Conservation (phyloP, 257 asterid species). For the Gentiana straminea region DNA sequence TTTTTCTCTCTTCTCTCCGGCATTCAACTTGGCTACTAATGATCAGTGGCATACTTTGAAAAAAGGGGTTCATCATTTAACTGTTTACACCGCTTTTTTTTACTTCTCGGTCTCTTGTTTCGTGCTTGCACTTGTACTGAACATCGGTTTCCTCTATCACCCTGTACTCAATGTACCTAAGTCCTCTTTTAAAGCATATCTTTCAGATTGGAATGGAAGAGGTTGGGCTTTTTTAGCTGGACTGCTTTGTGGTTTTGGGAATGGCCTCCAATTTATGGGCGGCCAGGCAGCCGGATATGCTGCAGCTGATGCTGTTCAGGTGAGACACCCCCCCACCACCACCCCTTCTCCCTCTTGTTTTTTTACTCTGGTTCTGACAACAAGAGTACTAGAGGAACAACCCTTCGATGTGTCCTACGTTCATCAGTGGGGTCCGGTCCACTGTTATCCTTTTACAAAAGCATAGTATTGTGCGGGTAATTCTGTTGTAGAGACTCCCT, state of each 20-base stretch:
- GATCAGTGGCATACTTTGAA: constrained; percentile 76
- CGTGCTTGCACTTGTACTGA: constrained; percentile 52
- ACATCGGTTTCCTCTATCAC: constrained; percentile 53
- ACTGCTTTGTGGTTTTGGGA: constrained; percentile 82
- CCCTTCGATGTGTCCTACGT: too few relatives aligned
- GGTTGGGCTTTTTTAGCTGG: constrained; percentile 94
- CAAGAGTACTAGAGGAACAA: too few relatives aligned
- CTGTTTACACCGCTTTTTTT: constrained; percentile 83
- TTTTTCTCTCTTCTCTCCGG: constrained; percentile 84
- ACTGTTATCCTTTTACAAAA: too few relatives aligned
- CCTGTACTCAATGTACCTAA: constrained; percentile 66
- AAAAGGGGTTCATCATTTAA: constrained; percentile 60
- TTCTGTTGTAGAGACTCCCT: too few relatives aligned
- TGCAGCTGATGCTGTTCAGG: constrained; percentile 99
- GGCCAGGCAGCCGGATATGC: constrained; percentile 99
- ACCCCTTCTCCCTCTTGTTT: too few relatives aligned
- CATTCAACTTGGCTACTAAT: constrained; percentile 83
- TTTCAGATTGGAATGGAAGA: constrained; percentile 77
- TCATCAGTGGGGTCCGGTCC: too few relatives aligned
- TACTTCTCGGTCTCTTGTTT: constrained; percentile 83
- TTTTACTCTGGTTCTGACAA: too few relatives aligned
- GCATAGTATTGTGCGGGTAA: too few relatives aligned
- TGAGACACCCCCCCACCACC: constrained; percentile 10
- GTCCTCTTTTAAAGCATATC: constrained; percentile 61
- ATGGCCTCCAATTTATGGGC: constrained; percentile 98